Percentiles rank a stretch among this genome's conserved stretches.
phyloP scores from a whole-genome alignment of 2,329 filamentous ascomycete genomes.

The Penicillium brevicompactum region DNA sequence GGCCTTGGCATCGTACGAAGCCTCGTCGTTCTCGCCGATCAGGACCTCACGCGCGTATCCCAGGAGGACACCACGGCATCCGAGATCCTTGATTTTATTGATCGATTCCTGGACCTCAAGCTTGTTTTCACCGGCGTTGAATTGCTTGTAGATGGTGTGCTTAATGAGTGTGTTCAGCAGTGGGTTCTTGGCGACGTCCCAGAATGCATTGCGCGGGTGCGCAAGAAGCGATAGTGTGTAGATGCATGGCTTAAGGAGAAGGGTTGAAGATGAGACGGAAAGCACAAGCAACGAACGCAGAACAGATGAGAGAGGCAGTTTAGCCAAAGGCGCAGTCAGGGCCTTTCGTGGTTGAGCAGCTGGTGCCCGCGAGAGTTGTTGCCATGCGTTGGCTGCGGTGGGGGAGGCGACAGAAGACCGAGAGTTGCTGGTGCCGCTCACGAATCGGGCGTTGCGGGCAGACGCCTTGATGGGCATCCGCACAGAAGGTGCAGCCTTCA shows the following conservation, averaged over 20 bases:
- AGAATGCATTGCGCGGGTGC: constrained; percentile 45
- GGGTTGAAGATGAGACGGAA: constrained; percentile 39
- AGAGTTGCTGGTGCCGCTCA: constrained; percentile 37
- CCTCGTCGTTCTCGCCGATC: constrained; percentile 40
- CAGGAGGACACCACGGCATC: constrained; percentile 57
- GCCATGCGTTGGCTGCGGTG: constrained; percentile 26
- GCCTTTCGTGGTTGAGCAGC: constrained; percentile 27
- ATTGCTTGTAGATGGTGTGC: constrained; percentile 58
- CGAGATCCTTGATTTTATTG: constrained; percentile 49
- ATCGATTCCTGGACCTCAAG: constrained; percentile 51
- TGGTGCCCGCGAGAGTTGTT: constrained; percentile 21
- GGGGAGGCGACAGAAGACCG: constrained; percentile 35
- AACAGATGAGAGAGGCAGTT: constrained; percentile 41
- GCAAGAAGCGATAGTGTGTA: constrained; percentile 64
- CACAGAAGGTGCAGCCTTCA: constrained; percentile 35
- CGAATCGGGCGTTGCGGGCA: constrained; percentile 23
- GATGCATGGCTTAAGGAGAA: constrained; percentile 73
- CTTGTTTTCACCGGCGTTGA: constrained; percentile 57
- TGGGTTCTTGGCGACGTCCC: constrained; percentile 53
- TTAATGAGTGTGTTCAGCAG: constrained; percentile 49
- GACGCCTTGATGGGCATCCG: constrained; percentile 22
- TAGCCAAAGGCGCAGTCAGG: constrained; percentile 34
- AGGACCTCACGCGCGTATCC: constrained; percentile 60
- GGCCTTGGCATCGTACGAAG: constrained; percentile 32
- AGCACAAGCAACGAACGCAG: constrained; percentile 40